Conservation (phyloP, 352 stramenopile genomes). For the Globisporangium spinosum region DNA sequence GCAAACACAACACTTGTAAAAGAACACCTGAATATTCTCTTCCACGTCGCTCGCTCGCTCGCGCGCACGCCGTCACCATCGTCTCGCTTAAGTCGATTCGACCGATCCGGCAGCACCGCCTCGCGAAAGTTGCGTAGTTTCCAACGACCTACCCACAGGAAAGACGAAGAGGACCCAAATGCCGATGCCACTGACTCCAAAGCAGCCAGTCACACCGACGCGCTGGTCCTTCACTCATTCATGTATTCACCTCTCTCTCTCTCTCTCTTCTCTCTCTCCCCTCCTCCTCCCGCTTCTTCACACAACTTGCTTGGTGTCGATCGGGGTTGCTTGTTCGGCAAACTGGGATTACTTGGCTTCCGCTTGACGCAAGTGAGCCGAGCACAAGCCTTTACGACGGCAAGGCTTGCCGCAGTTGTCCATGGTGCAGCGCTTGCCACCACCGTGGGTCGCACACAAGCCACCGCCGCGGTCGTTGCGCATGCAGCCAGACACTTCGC, state of each 20-base stretch:
- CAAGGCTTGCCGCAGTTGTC: conserved; percentile 71
- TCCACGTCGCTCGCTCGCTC: background rate
- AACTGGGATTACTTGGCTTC: conserved; percentile 24
- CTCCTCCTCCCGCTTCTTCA: conserved; percentile 2
- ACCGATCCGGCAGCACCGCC: conserved; percentile 1
- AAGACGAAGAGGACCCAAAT: conserved; percentile 7
- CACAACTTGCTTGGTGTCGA: conserved; percentile 6
- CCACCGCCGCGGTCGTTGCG: conserved; percentile 84
- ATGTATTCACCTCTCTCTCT: conserved; percentile 16
- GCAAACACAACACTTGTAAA: conserved; percentile 25
- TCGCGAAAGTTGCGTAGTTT: conserved; percentile 15
- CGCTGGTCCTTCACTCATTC: conserved; percentile 21
- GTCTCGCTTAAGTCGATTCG: conserved; percentile 4
- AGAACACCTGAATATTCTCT: conserved; percentile 20
- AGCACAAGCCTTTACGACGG: conserved; percentile 81
- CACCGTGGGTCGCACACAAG: conserved; percentile 71
- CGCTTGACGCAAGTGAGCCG: conserved; percentile 57
- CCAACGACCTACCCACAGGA: conserved; percentile 18
- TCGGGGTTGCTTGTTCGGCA: conserved; percentile 5
- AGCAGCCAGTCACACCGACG: conserved; percentile 6
- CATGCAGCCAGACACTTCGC: conserved; percentile 76
- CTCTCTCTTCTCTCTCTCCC: conserved; percentile 8
- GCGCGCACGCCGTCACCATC: background rate
- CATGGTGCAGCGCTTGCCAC: conserved; percentile 75
- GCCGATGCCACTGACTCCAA: conserved; percentile 12